Conservation (phyloP, 2,329 filamentous ascomycete genomes). For the Monosporascus sp. region DNA sequence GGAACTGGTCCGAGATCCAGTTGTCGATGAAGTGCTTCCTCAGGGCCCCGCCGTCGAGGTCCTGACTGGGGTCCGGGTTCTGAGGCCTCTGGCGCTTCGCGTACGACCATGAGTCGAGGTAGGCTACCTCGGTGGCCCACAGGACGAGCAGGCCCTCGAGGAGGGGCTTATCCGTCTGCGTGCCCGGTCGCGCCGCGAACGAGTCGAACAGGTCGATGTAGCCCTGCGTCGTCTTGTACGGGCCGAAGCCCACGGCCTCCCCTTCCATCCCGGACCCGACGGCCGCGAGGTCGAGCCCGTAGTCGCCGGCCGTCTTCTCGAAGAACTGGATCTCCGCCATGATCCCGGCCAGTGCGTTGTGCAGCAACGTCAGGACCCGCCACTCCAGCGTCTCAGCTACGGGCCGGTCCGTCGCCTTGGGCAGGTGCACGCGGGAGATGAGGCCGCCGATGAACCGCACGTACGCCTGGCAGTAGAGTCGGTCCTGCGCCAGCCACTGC, state of each 20-base stretch:
- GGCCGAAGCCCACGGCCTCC: slow-evolving; percentile 11
- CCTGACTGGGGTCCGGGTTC: slow-evolving; percentile 26
- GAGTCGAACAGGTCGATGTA: slow-evolving; percentile 26
- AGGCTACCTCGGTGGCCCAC: slow-evolving; percentile 69
- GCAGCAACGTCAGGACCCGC: slow-evolving; percentile 21
- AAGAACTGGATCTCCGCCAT: slow-evolving; percentile 24
- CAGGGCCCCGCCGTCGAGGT: slow-evolving; percentile 60
- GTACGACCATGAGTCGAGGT: slow-evolving; percentile 55
- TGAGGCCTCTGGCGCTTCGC: slow-evolving; percentile 31
- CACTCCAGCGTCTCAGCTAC: slow-evolving; percentile 16
- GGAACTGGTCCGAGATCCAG: slow-evolving; percentile 60
- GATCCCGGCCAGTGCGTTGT: slow-evolving; percentile 21
- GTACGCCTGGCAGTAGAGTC: slow-evolving; percentile 27
- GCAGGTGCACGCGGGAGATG: slow-evolving; percentile 23
- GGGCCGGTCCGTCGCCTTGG: slow-evolving; percentile 6
- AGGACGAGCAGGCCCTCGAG: slow-evolving; percentile 68
- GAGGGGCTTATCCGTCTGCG: slow-evolving; percentile 13
- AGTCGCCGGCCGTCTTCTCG: slow-evolving; percentile 19
- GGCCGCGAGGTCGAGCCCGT: slow-evolving; percentile 19
- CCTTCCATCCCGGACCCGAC: slow-evolving; percentile 8
- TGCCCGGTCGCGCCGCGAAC: slow-evolving; percentile 12
- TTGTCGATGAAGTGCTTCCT: slow-evolving; percentile 62
- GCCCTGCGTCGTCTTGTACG: slow-evolving; percentile 16
- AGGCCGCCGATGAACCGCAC: slow-evolving; percentile 25
- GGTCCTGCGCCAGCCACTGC: slow-evolving; percentile 27